Evolutionary conservation across 495 filamentous ascomycete species (phyloP).

Genomic region (Xylaria cubensis): DNA sequence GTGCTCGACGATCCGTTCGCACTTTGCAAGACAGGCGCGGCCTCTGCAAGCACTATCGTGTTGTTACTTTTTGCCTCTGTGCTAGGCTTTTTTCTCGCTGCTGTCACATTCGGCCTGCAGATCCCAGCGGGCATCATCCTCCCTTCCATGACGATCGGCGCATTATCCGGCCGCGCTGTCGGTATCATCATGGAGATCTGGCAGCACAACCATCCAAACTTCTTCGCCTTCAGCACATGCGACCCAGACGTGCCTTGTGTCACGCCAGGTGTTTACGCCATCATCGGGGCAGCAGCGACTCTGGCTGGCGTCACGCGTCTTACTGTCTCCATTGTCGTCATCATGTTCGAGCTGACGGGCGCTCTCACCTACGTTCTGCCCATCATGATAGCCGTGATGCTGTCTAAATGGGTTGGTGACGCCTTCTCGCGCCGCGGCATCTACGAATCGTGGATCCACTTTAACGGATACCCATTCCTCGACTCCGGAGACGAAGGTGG

Average conservation of each 20-base stretch:
- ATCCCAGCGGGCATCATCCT: constrained; percentile 96
- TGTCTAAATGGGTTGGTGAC: constrained; percentile 98
- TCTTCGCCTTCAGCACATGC: constrained; percentile 80
- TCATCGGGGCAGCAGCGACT: constrained; percentile 94
- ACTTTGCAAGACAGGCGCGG: constrained; percentile 79
- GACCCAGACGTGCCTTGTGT: constrained; percentile 89
- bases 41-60: constrained; percentile 75
- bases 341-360: constrained; percentile 98
- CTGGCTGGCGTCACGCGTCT: constrained; percentile 97
- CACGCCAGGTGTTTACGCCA: constrained; percentile 93
- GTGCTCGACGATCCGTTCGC: constrained; percentile 81
- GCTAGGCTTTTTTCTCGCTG: constrained; percentile 83
- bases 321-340: constrained; percentile 96
- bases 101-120: constrained; percentile 93
- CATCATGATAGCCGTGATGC: constrained; percentile 99
- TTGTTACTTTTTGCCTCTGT: constrained; percentile 80
- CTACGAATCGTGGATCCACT: constrained; percentile 97
- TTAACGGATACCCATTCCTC: constrained; percentile 95
- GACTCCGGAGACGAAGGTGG: constrained; percentile 84
- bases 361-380: constrained; percentile 96
- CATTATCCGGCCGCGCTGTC: constrained; percentile 87
- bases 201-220: constrained; percentile 78
- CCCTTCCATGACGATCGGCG: constrained; percentile 96
- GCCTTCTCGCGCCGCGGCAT: constrained; percentile 94
- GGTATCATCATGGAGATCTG: constrained; percentile 89